Conservation (phyloP, 2,329 filamentous ascomycete species). For the Chaetomiaceae sp. region DNA sequence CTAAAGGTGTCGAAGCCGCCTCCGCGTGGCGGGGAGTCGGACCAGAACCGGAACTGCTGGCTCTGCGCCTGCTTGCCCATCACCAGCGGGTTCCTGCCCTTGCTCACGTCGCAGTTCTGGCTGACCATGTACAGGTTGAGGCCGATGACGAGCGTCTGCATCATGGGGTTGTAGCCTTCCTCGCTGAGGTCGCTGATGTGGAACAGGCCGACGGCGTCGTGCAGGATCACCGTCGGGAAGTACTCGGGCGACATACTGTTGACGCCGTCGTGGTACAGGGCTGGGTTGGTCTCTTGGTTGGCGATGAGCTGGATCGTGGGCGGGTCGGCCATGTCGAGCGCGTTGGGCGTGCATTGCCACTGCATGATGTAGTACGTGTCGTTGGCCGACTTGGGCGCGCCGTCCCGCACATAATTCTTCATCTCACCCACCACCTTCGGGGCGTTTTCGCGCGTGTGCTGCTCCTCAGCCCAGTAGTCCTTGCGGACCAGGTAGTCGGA, state of each 20-base stretch:
- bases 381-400: not conserved
- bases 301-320: constrained; percentile 26
- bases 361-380: constrained; percentile 29
- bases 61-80: not conserved
- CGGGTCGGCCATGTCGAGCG: constrained; percentile 13
- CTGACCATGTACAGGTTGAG: constrained; percentile 19
- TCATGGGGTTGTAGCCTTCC: not conserved
- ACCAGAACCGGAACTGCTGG: not conserved
- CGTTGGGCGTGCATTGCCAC: constrained; percentile 28
- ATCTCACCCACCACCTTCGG: not conserved
- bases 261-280: constrained; percentile 31
- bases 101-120: constrained; percentile 18
- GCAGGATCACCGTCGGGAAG: constrained; percentile 22
- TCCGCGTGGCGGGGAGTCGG: not conserved
- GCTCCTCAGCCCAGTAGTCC: not conserved
- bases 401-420: not conserved
- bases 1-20: not conserved
- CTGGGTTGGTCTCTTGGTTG: constrained; percentile 28
- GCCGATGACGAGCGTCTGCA: constrained; percentile 15
- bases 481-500: constrained; percentile 25
- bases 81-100: not conserved
- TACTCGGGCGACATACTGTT: constrained; percentile 13
- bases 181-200: not conserved
- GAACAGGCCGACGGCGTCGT: constrained; percentile 17
- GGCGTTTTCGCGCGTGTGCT: not conserved